Evolutionary conservation across 2,329 filamentous ascomycete species (phyloP), one percentile per base, ranked within the genome.

Genomic region (Ceratocystis smalleyi): DNA sequence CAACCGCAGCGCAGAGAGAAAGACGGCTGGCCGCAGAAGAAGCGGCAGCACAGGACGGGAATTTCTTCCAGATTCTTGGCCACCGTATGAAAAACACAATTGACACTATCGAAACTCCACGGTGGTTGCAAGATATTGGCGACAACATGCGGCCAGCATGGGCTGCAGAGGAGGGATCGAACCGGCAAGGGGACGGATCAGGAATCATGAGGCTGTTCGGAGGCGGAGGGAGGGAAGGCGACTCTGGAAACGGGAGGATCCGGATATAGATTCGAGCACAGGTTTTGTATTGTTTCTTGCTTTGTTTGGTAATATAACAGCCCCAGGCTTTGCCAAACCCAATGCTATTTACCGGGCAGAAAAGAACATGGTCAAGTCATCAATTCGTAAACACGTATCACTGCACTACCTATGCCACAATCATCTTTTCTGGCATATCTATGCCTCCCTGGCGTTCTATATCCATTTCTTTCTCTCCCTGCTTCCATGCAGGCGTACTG

Each of bases 61-160:
- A 86, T 68, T 89, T 96, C 73, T 91, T 97, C 71, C 82, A 88
- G 68, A 86, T 87, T 43, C 84, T 97, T 67, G 85, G 88, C 0
- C 88, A 95, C 71, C 81, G 92, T 43, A 85, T 99, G 69, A 88
- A 86, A 74, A 99, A 99, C 71, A 97, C 94, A 0, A 83, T 97
- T 62, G 92, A 97, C 67, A 87, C 84, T 0, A 81, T 90, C 1
- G 87, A 91, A 62, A 81, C 86, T 35, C 92, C 94, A 0, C 85
- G 85, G 68, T 97, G 91, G 91, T 77, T 96, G 68, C 81, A 84
- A 69, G 86, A 88, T 30, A 78, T 89, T 32, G 81, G 83, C 1
- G 79, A 82, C 65, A 65, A 59, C 43, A 57, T 62, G 10, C 64
- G 62, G 22, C 90, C 89, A 4, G 87, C 84, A 70, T 95, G 90